Base-by-base conservation (phyloP, 345 rosid species). In the Gynandropsis gynandra region DNA sequence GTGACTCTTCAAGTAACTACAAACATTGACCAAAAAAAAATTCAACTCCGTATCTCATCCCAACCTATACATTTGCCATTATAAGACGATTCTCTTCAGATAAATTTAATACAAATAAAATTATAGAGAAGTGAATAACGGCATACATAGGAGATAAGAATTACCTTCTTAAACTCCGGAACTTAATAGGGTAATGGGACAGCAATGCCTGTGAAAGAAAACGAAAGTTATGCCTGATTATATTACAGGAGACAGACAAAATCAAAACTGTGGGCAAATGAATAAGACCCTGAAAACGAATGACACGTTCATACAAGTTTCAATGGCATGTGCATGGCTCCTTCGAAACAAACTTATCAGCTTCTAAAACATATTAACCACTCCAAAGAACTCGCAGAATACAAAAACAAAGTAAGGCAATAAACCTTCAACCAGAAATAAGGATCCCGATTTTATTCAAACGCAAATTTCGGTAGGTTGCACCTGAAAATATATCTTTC, bases 131-230 rank as follows among this genome's bases (percentile, higher is more conserved):
- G n/a, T 14, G 34, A 48, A 29, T 33, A 33, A 33, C 36, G 7
- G 29, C n/a, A 31, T 50, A 5, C 8, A 29, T 37, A 24, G 54
- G 16, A n/a, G 21, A 24, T 4, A 33, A 29, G 56, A 20, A 36
- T 53, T 59, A 90, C 95, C 81, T 72, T 68, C 86, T 79, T 50
- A 87, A 73, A 46, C 42, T 65, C 54, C 63, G 72, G 60, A 82
- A 80, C 80, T 87, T 90, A 54, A 45, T 61, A 48, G 89, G 81
- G 65, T 63, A 76, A 72, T 79, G 86, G 3, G 88, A 48, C 16
- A 92, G 38, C 52, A 92, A 69, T 55, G 76, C 93, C 96, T 92
- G 85, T 59, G 37, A 74, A 59, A 9, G 47, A 21, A 53, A 45
- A 45, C 34, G 12, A 50, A 24, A 55, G 42, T 21, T 27, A 64